Conservation (phyloP, 2,329 filamentous ascomycete species). For the Curvularia eragrostidis region DNA sequence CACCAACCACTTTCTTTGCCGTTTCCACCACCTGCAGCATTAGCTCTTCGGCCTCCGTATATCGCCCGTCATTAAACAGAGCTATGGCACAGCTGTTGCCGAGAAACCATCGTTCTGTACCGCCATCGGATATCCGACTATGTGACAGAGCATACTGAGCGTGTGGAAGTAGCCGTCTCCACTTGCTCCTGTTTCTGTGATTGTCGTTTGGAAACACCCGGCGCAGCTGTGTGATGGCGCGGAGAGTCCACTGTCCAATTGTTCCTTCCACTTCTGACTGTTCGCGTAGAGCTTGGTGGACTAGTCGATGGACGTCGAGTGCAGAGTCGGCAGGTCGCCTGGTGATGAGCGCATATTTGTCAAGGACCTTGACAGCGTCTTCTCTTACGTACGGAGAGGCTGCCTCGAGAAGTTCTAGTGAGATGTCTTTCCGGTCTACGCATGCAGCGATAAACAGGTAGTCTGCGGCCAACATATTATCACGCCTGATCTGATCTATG, state of each 20-base stretch:
- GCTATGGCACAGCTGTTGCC: slow-evolving; percentile 19
- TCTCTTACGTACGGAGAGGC: background rate
- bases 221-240: slow-evolving; percentile 17
- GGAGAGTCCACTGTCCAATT: slow-evolving; percentile 15
- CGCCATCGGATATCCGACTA: slow-evolving; percentile 7
- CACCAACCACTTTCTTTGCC: background rate
- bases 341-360: background rate
- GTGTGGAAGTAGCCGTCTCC: slow-evolving; percentile 29
- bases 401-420: background rate
- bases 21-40: background rate
- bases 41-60: background rate
- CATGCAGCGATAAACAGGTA: background rate
- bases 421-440: background rate
- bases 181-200: slow-evolving; percentile 28
- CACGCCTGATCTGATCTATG: background rate
- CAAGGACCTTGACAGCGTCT: background rate
- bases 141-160: slow-evolving; percentile 22
- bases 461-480: background rate
- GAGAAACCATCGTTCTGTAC: slow-evolving; percentile 11
- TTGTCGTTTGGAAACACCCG: slow-evolving; percentile 24
- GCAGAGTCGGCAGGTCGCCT: background rate
- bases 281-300: slow-evolving; percentile 17
- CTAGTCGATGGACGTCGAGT: background rate
- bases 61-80: slow-evolving; percentile 22
- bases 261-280: slow-evolving; percentile 11